phyloP scores from a whole-genome alignment of 106 monocot species.

The Dendrobium nobile region DNA sequence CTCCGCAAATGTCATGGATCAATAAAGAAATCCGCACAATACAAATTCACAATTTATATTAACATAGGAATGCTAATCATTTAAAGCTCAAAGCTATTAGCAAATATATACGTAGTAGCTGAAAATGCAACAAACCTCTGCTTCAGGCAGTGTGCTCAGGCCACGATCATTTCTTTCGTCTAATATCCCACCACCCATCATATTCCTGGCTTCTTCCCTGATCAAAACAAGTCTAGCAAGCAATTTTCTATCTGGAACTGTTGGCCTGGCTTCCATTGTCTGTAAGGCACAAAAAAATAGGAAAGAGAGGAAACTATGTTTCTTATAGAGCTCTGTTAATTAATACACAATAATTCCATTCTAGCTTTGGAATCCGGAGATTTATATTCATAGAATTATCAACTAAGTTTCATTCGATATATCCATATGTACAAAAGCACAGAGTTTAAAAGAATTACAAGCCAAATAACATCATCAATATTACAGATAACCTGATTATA shows the following conservation, averaged over 20 bases:
- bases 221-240: slow-evolving; percentile 90
- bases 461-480: too few species aligned
- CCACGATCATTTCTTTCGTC: slow-evolving; percentile 97
- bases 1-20: neutral
- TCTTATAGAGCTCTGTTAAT: too few species aligned
- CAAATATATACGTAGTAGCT: neutral
- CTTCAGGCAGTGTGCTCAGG: slow-evolving; percentile 80
- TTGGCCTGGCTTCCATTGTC: slow-evolving; percentile 82
- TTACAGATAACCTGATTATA: too few species aligned
- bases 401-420: too few species aligned
- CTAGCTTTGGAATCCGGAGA: neutral
- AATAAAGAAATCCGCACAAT: neutral
- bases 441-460: too few species aligned
- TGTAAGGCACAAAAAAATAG: slow-evolving; percentile 15
- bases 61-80: neutral
- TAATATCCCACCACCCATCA: slow-evolving; percentile 95
- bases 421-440: too few species aligned
- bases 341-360: neutral
- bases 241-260: slow-evolving; percentile 80
- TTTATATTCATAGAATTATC: neutral
- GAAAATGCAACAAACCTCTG: slow-evolving; percentile 50
- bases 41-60: neutral
- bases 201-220: slow-evolving; percentile 82
- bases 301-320: neutral
- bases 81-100: neutral